Evolutionary conservation across 305 asterid genomes (phyloP).

Genomic region (Fraxinus ornus): DNA sequence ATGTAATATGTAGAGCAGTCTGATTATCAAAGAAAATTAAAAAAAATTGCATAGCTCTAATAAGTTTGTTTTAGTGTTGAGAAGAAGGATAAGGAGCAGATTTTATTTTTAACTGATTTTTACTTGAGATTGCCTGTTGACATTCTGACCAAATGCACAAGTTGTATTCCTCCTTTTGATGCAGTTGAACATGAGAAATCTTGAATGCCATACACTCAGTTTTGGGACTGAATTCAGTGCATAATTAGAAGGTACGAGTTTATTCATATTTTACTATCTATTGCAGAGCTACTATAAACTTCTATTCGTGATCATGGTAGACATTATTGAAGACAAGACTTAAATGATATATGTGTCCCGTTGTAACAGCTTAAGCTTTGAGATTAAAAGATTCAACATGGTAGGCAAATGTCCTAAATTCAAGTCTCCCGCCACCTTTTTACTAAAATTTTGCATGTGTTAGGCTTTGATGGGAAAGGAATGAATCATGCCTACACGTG

Average conservation of each 20-base stretch:
- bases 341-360: not conserved
- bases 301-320: not conserved
- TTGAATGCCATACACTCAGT: constrained; percentile 81
- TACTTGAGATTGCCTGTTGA: not conserved
- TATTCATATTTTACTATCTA: not conserved
- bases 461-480: not conserved
- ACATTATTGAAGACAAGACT: not conserved
- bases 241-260: constrained; percentile 26
- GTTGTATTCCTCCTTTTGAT: constrained; percentile 8
- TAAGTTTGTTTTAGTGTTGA: not conserved
- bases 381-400: not conserved
- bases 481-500: not conserved
- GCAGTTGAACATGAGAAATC: constrained; percentile 95
- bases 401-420: not conserved
- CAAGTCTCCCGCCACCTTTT: not conserved
- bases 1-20: too few species aligned
- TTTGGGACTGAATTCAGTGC: constrained; percentile 59
- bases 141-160: constrained; percentile 1
- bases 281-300: not conserved
- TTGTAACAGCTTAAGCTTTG: not conserved
- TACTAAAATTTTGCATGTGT: not conserved
- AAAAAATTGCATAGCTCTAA: not conserved
- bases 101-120: not conserved
- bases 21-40: not conserved
- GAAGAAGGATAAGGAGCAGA: not conserved